Evolutionary conservation across 208 protist species (phyloP), one percentile per base, ranked within the genome.

Genomic region (Hexamita inflata): DNA sequence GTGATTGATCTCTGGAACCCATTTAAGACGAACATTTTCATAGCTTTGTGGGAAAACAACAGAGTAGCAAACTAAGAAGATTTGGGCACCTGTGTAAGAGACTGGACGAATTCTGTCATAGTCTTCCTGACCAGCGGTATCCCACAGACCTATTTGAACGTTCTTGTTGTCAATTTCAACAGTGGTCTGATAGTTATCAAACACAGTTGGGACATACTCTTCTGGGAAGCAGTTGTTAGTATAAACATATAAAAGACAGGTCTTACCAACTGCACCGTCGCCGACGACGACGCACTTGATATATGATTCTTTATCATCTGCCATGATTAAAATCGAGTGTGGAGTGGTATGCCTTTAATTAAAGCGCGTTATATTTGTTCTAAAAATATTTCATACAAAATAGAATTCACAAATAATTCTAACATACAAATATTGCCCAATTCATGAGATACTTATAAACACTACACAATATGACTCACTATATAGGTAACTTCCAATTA

Each of bases 1-100:
- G 26, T 67, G 41, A 28, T 28, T 2, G 29, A 81, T 58, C 65
- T 78, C 74, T 4, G 42, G 32, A 1, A n/a, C 24, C 83, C 83
- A 89, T 67, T 88, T 90, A 15, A 58, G 42, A 19, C 67, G 60
- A 28, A 90, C 82, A 75, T 91, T 92, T 24, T 87, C 82, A 65
- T 88, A 88, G 30, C 85, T 89, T 15, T 70, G 40, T 35, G 75
- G 83, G 38, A 28, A 7, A 30, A 74, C 65, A 39, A 91, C 74
- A 19, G 85, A 88, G 78, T 91, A 93, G 82, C 89, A 92, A 53
- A 90, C 73, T 0, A 93, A 64, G 57, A 87, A 86, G 7, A 87
- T 77, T 67, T 89, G 75, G 26, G 86, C 84, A 40, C 76, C 78
- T 28, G 83, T 73, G 67, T 89, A 89, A 42, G 61, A 80, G 0